A percentile compares a stretch with the other conserved stretches of the same genome.
Conservation (phyloP, 345 rosid genomes). For the Sisymbrium irio region DNA sequence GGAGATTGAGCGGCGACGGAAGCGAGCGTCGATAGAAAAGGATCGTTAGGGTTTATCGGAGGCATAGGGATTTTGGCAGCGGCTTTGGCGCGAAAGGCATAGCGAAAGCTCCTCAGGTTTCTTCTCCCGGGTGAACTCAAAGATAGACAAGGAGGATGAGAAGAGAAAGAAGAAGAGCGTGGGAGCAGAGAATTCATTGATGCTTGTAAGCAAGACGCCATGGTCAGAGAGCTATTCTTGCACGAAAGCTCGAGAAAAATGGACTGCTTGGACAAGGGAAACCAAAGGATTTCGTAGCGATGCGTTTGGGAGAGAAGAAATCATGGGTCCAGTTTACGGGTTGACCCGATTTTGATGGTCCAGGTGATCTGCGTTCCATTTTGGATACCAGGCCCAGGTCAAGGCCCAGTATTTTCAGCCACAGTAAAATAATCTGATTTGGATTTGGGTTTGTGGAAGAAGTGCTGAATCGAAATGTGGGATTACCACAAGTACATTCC, state of each 20-base stretch:
- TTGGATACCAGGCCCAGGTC: background rate
- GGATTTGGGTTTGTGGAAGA: constrained; percentile 70
- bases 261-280: constrained; percentile 17
- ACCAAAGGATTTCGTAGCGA: constrained; percentile 27
- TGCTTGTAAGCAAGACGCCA: constrained; percentile 54
- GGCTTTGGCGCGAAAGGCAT: constrained; percentile 38
- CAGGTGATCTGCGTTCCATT: background rate
- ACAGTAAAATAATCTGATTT: too few species aligned
- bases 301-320: background rate
- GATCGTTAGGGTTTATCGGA: constrained; percentile 74
- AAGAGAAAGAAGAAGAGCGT: constrained; percentile 22
- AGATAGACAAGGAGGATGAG: constrained; percentile 29
- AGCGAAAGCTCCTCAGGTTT: constrained; percentile 31
- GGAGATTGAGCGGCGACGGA: constrained; percentile 60
- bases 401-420: background rate
- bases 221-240: constrained; percentile 4
- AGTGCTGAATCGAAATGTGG: constrained; percentile 88
- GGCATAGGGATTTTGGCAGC: constrained; percentile 65
- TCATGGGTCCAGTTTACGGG: constrained; percentile 9
- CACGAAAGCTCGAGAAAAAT: constrained; percentile 29
- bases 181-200: constrained; percentile 42
- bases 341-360: background rate
- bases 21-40: constrained; percentile 62
- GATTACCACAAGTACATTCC: constrained; percentile 93
- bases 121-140: constrained; percentile 34